Evolutionary conservation across 441 rosid genomes (phyloP).

Genomic region (Sinapis alba): DNA sequence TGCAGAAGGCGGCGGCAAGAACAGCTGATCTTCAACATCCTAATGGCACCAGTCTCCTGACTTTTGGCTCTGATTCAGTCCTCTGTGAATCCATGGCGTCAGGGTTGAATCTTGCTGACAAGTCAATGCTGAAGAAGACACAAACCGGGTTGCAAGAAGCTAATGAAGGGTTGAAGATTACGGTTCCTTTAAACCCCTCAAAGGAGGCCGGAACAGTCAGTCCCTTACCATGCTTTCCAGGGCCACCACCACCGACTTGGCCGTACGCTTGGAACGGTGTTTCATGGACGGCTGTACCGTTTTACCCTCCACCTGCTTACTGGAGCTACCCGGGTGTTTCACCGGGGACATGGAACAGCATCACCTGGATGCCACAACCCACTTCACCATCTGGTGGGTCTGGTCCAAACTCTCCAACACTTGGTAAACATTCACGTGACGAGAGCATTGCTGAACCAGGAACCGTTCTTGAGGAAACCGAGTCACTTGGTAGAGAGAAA

Average conservation of each 20-base stretch:
- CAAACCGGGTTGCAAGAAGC: slow-evolving; percentile 65
- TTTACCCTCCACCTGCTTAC: slow-evolving; percentile 71
- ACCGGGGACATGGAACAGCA: slow-evolving; percentile 66
- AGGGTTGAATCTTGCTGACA: slow-evolving; percentile 70
- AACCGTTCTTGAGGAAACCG: slow-evolving; percentile 45
- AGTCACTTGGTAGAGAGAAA: slow-evolving; percentile 49
- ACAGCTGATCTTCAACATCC: slow-evolving; percentile 62
- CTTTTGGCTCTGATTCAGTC: slow-evolving; percentile 72
- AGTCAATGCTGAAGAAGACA: slow-evolving; percentile 49
- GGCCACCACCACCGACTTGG: slow-evolving; percentile 70
- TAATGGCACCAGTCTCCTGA: slow-evolving; percentile 65
- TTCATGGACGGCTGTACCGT: slow-evolving; percentile 67
- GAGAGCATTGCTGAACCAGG: slow-evolving; percentile 47
- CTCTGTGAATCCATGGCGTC: slow-evolving; percentile 89
- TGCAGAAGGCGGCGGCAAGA: slow-evolving; percentile 45
- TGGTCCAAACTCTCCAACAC: slow-evolving; percentile 71
- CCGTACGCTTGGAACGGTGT: slow-evolving; percentile 82
- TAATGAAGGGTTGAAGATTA: slow-evolving; percentile 50
- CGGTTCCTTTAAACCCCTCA: slow-evolving; percentile 41
- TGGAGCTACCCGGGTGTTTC: slow-evolving; percentile 67
- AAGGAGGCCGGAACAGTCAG: slow-evolving; percentile 43
- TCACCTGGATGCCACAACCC: slow-evolving; percentile 74
- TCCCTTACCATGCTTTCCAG: slow-evolving; percentile 63
- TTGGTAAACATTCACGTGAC: slow-evolving; percentile 92
- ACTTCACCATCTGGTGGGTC: slow-evolving; percentile 55